Conservation (phyloP, 2,329 filamentous ascomycete species). For the Trichoderma sp. region DNA sequence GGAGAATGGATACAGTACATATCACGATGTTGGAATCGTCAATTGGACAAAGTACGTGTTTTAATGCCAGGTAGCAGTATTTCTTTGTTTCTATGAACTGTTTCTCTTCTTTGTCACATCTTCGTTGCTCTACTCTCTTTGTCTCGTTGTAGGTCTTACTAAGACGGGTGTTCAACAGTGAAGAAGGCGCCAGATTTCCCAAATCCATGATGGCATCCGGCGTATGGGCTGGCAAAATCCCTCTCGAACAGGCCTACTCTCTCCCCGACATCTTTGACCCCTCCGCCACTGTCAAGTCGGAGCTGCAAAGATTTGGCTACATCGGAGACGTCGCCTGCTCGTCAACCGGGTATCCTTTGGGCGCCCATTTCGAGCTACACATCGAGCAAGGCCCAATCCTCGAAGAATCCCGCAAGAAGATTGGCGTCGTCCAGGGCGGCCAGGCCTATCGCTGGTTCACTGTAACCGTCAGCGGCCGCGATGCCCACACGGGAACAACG, state of each 20-base stretch:
- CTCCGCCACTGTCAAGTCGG: constrained; percentile 34
- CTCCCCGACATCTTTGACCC: constrained; percentile 58
- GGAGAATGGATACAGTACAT: constrained; percentile 67
- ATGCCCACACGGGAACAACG: constrained; percentile 38
- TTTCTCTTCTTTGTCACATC: not conserved
- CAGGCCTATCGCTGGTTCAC: constrained; percentile 40
- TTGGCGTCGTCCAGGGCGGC: constrained; percentile 39
- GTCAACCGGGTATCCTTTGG: constrained; percentile 54
- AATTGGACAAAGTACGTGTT: constrained; percentile 69
- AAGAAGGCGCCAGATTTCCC: constrained; percentile 80
- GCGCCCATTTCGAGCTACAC: constrained; percentile 80
- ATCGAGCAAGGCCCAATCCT: constrained; percentile 73
- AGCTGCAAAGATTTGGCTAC: constrained; percentile 70
- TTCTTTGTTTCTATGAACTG: accelerated
- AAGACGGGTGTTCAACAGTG: constrained; percentile 47
- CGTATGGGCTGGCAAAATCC: constrained; percentile 72
- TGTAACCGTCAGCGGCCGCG: constrained; percentile 35
- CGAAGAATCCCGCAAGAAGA: constrained; percentile 44
- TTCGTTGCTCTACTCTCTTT: not conserved
- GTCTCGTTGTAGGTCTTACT: not conserved
- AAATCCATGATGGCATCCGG: constrained; percentile 75
- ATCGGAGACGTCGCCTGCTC: constrained; percentile 27
- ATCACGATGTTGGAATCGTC: constrained; percentile 71
- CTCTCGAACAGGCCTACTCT: constrained; percentile 61
- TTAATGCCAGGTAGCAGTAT: not conserved